These are phyloP conservation scores for Erythrophleum ivorense DNA, from an alignment of 331 rosid species.

Conservation along the genomic window DNA sequence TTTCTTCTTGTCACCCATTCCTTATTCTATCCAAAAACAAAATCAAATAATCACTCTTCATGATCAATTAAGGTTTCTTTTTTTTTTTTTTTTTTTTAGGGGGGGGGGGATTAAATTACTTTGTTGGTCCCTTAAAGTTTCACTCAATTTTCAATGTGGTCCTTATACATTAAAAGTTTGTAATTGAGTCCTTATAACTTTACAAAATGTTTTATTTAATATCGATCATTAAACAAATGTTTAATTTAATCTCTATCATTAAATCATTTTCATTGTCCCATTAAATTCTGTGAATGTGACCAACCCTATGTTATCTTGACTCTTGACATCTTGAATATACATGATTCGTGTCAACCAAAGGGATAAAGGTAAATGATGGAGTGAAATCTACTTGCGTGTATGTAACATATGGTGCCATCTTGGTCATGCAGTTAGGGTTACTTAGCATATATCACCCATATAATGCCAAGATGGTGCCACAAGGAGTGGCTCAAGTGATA, in stretches of 20 bases:
- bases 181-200: not conserved
- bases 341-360: not conserved
- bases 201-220: not conserved
- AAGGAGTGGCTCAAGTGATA: not conserved
- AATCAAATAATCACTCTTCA: not conserved
- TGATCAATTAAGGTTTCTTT: not conserved
- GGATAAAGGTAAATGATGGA: not conserved
- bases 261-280: not conserved
- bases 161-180: too few species aligned
- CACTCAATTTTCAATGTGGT: not conserved
- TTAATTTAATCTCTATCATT: not conserved
- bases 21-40: slow-evolving; percentile 36
- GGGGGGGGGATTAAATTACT: not conserved
- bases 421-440: too few species aligned
- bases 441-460: too few species aligned
- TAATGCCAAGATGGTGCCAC: not conserved
- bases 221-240: too few species aligned
- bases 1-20: slow-evolving; percentile 93
- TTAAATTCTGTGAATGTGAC: not conserved
- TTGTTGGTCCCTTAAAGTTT: not conserved
- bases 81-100: too few species aligned
- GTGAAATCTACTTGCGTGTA: not conserved
- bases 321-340: not conserved
- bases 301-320: not conserved
- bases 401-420: too few species aligned